These are phyloP conservation scores for Sclerotinia borealis DNA, from an alignment of 2,329 filamentous ascomycete genomes.

Conservation along the genomic window DNA sequence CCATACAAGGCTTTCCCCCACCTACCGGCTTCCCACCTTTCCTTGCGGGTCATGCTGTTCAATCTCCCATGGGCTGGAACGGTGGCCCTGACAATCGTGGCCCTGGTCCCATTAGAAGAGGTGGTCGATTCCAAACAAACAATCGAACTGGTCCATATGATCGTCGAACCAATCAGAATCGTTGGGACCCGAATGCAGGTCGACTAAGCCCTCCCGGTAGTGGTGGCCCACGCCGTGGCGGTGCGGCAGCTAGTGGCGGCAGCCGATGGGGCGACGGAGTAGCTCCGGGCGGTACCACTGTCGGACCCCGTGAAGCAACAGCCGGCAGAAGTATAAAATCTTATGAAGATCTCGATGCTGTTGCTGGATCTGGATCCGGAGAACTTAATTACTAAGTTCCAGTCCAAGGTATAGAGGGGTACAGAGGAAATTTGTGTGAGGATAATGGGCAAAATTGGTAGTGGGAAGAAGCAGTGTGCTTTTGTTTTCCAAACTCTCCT, in stretches of 20 bases:
- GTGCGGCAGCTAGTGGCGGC: conserved; percentile 38
- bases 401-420: neutral
- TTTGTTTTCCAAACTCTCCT: conserved; percentile 1
- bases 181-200: conserved; percentile 42
- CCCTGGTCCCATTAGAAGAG: conserved; percentile 62
- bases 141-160: conserved; percentile 66
- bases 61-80: conserved; percentile 42
- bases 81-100: conserved; percentile 47
- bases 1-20: conserved; percentile 53
- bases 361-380: conserved; percentile 64
- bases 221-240: conserved; percentile 48
- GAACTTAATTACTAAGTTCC: conserved; percentile 76
- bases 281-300: conserved; percentile 64
- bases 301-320: conserved; percentile 84
- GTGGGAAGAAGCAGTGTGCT: neutral
- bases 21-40: conserved; percentile 45
- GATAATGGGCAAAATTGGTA: neutral
- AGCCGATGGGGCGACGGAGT: conserved; percentile 66
- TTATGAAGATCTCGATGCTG: conserved; percentile 94
- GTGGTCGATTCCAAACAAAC: conserved; percentile 55
- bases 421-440: neutral
- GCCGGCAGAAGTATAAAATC: conserved; percentile 91
- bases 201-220: conserved; percentile 41
- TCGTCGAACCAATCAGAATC: conserved; percentile 50
- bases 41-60: conserved; percentile 43